Percentiles rank a stretch among this genome's conserved stretches.
Evolutionary conservation across 2,329 filamentous ascomycete species (phyloP).

Genomic region (Nigrograna mackinnonii): DNA sequence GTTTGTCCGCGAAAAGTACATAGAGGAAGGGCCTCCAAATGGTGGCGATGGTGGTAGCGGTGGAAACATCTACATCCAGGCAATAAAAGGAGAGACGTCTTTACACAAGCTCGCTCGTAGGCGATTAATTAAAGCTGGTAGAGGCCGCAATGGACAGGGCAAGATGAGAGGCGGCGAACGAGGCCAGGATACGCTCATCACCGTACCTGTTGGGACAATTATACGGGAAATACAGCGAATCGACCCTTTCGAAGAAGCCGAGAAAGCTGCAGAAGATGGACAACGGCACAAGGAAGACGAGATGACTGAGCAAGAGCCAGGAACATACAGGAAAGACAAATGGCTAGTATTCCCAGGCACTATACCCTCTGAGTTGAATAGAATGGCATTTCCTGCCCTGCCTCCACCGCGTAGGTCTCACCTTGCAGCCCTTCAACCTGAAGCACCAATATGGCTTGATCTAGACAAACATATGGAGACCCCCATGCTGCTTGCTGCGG

Average conservation of each 20-base stretch:
- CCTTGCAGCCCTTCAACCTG: slow-evolving; percentile 69
- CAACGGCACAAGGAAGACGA: slow-evolving; percentile 28
- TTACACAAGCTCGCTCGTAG: slow-evolving; percentile 86
- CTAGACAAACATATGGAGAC: slow-evolving; percentile 72
- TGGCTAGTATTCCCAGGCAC: slow-evolving; percentile 88
- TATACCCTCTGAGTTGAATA: slow-evolving; percentile 69
- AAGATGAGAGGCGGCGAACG: slow-evolving; percentile 74
- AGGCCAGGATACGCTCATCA: slow-evolving; percentile 84
- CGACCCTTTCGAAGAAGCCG: slow-evolving; percentile 76
- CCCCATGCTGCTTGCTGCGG: slow-evolving; percentile 83
- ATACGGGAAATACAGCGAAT: slow-evolving; percentile 78
- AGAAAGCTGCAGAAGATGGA: slow-evolving; percentile 39
- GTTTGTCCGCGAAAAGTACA: slow-evolving; percentile 88
- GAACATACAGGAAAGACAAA: slow-evolving; percentile 63
- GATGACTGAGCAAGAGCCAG: slow-evolving; percentile 45
- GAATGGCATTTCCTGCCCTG: slow-evolving; percentile 60
- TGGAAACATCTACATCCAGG: slow-evolving; percentile 93
- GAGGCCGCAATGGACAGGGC: slow-evolving; percentile 79
- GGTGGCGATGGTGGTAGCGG: slow-evolving; percentile 92
- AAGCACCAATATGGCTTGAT: slow-evolving; percentile 67
- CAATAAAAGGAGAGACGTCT: slow-evolving; percentile 86
- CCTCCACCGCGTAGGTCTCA: slow-evolving; percentile 60
- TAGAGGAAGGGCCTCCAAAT: slow-evolving; percentile 87
- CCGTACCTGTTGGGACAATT: slow-evolving; percentile 91
- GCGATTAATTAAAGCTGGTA: slow-evolving; percentile 72